Evolutionary conservation across 139 green algal species (phyloP).

Genomic region (Monoraphidium neglectum): DNA sequence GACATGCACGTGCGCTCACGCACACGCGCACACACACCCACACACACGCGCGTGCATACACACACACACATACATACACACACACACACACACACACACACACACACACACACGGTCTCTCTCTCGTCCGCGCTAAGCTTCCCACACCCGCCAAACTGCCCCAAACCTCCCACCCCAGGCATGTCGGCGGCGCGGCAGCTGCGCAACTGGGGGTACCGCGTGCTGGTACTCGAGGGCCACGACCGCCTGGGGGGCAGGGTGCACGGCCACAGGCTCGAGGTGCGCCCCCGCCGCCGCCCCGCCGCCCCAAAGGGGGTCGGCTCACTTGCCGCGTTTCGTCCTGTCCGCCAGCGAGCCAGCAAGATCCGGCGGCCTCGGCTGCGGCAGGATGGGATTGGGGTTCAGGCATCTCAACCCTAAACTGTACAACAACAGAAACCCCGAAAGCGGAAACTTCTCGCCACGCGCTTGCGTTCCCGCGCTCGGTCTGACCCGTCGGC

Average conservation of each 20-base stretch:
- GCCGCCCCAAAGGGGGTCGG: not conserved
- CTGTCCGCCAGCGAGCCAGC: not conserved
- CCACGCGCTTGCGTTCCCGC: no score
- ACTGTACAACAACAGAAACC: no score
- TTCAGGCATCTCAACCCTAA: no score
- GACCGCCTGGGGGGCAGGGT: slow-evolving; percentile 82
- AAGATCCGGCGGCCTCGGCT: no score
- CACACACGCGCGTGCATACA: no score
- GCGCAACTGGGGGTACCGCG: slow-evolving; percentile 71
- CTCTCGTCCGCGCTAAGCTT: not conserved
- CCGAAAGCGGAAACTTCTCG: no score
- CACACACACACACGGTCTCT: not conserved
- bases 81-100: not conserved
- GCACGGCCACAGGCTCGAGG: slow-evolving; percentile 72
- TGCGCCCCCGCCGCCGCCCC: not conserved
- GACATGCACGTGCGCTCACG: no score
- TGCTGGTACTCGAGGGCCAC: slow-evolving; percentile 85
- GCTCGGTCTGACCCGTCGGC: no score
- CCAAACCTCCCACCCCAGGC: slow-evolving; percentile 41
- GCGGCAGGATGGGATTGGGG: no score
- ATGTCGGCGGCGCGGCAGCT: slow-evolving; percentile 89
- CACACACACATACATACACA: no score
- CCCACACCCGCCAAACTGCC: not conserved
- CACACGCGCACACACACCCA: no score
- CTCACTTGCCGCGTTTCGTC: not conserved